These are phyloP conservation scores for Isatis lusitanica DNA, from an alignment of 441 rosid genomes.

Conservation along the genomic window DNA sequence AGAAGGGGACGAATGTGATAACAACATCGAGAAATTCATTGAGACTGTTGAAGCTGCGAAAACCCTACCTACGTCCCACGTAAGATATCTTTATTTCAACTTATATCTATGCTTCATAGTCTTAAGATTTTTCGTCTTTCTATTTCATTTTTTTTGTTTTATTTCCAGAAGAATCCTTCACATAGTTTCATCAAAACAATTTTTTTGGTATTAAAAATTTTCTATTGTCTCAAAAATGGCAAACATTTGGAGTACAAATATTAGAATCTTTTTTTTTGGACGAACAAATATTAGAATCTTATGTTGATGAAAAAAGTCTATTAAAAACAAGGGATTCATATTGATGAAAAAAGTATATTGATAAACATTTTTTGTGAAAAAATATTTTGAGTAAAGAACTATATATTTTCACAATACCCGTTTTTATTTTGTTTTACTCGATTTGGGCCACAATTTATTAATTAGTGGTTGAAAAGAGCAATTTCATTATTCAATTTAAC, in stretches of 20 bases:
- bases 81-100: conserved; percentile 37
- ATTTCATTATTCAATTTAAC: not conserved
- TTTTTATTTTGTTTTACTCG: not conserved
- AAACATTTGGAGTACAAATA: not conserved
- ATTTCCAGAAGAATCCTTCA: not conserved
- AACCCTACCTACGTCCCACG: conserved; percentile 62
- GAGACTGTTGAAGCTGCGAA: conserved; percentile 54
- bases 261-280: too few relatives aligned
- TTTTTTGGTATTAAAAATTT: not conserved
- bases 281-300: too few relatives aligned
- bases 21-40: conserved; percentile 54
- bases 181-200: not conserved
- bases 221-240: not conserved
- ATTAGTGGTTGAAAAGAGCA: not conserved
- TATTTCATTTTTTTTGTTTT: not conserved
- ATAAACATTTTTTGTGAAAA: not conserved
- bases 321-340: not conserved
- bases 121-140: not conserved
- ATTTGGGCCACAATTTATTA: not conserved
- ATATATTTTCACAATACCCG: not conserved
- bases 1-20: conserved; percentile 56
- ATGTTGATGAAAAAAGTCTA: not conserved
- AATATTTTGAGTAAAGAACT: not conserved
- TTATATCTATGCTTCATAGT: too few relatives aligned
- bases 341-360: not conserved